Evolutionary conservation across 352 stramenopile species (phyloP), one percentile per base, ranked within the genome.

Genomic region (Phytopythium cucurbitacearum): DNA sequence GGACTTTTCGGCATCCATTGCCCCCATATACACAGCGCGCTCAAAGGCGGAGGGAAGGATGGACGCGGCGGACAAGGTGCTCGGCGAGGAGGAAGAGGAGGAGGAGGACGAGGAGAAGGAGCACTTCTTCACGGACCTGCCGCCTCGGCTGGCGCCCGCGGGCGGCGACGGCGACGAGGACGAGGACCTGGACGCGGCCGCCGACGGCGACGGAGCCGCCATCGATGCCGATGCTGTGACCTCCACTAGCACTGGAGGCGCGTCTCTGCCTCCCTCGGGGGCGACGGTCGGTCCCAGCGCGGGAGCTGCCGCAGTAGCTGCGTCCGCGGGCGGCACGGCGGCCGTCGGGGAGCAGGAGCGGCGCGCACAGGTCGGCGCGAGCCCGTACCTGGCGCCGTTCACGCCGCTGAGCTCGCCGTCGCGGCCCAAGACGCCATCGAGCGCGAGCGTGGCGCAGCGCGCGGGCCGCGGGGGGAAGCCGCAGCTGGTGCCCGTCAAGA

Each of bases 371-470:
- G 70, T 89, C 6, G 67, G 76, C 21, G 76, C 71, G 42, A 85
- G 73, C 57, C 79, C 79, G 32, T 89, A 85, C 48, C 21, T 89
- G 34, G 67, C 76, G 16, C 79, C 79, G 2, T 89, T 89, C 60
- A 89, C 79, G 45, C 79, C 79, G 41, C 67, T 84, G 58, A 69
- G 74, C n/a, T 84, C 73, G 9, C 76, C 79, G 1, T 76, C 63
- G 46, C 56, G 60, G 4, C 69, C 72, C 0, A 87, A 87, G 59
- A 87, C 76, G 36, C 78, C 76, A 11, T 76, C 73, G 1, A 78
- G 67, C 42, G 61, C 64, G 13, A 57, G 40, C 8, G 43, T 51
- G n/a, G 45, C 56, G 41, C 56, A 66, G 52, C 53, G 62, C 15
- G 45, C 50, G 4, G 58, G 32, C 34, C 52, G 55, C 39, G 15